Evolutionary conservation across 805 yeast species (phyloP).

Genomic region (Candida quercuum): DNA sequence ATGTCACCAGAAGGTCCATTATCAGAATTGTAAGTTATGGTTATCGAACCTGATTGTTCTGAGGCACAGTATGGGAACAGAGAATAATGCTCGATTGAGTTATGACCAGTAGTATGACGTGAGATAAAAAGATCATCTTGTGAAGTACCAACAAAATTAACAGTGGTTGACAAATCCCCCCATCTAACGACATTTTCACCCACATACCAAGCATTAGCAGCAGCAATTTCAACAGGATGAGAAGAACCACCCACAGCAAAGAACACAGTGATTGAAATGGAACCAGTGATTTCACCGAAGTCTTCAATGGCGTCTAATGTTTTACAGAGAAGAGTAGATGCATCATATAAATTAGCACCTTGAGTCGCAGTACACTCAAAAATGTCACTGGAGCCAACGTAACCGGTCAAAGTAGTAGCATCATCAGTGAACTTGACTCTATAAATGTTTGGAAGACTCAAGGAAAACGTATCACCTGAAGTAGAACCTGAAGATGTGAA

Average conservation of each 20-base stretch:
- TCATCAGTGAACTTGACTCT: conserved; percentile 27
- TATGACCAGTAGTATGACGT: conserved; percentile 28
- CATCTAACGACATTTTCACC: conserved; percentile 26
- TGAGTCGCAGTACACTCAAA: conserved; percentile 28
- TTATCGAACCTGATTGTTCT: conserved; percentile 22
- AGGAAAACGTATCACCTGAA: conserved; percentile 15
- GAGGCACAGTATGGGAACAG: conserved; percentile 28
- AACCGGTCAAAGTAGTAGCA: conserved; percentile 14
- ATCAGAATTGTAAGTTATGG: conserved; percentile 17
- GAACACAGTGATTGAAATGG: conserved; percentile 24
- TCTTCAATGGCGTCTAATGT: conserved; percentile 17
- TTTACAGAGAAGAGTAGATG: conserved; percentile 27
- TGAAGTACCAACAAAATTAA: conserved; percentile 21
- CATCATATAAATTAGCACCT: conserved; percentile 27
- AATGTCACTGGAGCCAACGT: conserved; percentile 22
- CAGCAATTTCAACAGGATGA: conserved; percentile 25
- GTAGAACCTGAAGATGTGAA: conserved; percentile 21
- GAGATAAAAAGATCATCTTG: conserved; percentile 18
- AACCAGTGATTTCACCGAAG: conserved; percentile 22
- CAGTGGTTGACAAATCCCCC: conserved; percentile 21
- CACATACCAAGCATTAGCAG: conserved; percentile 23
- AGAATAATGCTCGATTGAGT: conserved; percentile 27
- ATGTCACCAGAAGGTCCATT: conserved; percentile 13
- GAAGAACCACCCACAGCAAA: conserved; percentile 32
- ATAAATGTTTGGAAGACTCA: conserved; percentile 28